These are phyloP conservation scores for Citrus australasica DNA, from an alignment of 345 rosid genomes.

Conservation along the genomic window DNA sequence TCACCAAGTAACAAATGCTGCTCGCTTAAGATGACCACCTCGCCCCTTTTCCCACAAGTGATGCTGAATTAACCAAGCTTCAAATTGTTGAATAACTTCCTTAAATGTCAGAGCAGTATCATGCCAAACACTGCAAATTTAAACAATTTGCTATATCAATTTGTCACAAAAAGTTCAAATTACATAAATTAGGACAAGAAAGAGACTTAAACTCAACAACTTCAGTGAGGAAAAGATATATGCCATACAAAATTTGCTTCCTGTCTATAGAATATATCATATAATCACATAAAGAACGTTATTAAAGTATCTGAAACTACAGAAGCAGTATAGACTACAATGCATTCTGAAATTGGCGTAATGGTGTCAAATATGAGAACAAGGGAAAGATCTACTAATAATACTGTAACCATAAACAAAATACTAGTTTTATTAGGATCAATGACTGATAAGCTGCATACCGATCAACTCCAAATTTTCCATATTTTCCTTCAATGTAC, in stretches of 20 bases:
- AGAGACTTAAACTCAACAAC: background rate
- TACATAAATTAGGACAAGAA: background rate
- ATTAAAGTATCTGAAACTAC: background rate
- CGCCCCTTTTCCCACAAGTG: conserved; percentile 51
- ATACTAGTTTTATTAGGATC: background rate
- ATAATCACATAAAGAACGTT: background rate
- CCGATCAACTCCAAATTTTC: conserved; percentile 90
- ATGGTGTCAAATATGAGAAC: background rate
- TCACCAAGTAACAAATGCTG: conserved; percentile 93
- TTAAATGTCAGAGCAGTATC: conserved; percentile 83
- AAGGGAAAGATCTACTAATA: background rate
- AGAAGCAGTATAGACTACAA: background rate
- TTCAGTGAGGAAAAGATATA: background rate
- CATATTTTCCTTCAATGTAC: conserved; percentile 82
- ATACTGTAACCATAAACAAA: background rate
- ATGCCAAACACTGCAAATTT: conserved; percentile 83
- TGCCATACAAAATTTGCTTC: background rate
- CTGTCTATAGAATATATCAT: background rate
- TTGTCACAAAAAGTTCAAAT: background rate
- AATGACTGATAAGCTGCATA: conserved; percentile 30
- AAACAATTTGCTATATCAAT: background rate
- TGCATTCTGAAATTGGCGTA: background rate
- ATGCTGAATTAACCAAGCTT: conserved; percentile 73
- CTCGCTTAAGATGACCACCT: conserved; percentile 51
- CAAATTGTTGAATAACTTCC: conserved; percentile 77